Evolutionary conservation across 768 basidiomycete genomes (phyloP).

Genomic region (Lentinula boryana): DNA sequence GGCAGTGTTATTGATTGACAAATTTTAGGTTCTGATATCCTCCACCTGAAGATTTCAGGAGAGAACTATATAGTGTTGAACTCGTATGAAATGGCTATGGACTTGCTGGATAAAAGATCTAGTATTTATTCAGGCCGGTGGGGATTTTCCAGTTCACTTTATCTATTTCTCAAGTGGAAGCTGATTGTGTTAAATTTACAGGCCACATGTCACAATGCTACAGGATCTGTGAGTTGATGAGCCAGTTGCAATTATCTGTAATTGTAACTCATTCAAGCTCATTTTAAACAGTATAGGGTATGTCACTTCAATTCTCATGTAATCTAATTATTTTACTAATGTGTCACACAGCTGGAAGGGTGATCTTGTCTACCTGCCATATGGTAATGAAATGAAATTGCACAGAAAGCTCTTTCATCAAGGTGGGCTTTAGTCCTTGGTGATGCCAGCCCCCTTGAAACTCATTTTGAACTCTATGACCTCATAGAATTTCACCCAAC

Average conservation of each 20-base stretch:
- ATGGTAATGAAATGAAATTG: not conserved
- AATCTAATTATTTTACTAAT: not conserved
- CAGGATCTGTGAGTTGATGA: not conserved
- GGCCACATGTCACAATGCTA: not conserved
- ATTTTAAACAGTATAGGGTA: not conserved
- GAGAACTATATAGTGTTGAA: constrained; percentile 26
- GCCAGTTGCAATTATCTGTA: not conserved
- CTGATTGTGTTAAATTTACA: not conserved
- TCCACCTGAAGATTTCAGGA: constrained; percentile 21
- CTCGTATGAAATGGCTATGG: constrained; percentile 27
- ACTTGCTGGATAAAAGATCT: constrained; percentile 37
- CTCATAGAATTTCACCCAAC: not conserved
- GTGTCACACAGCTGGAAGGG: constrained; percentile 10
- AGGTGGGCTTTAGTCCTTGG: not conserved
- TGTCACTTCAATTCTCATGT: not conserved
- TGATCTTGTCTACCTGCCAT: constrained; percentile 8
- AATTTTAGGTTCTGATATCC: constrained; percentile 20
- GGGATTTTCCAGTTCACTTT: not conserved
- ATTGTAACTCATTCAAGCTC: not conserved
- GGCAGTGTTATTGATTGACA: not conserved
- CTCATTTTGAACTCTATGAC: not conserved
- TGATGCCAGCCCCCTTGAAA: not conserved
- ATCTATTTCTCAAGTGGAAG: not conserved
- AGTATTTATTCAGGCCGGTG: constrained; percentile 31
- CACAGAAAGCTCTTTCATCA: constrained; percentile 1